Evolutionary conservation across 176 grass and related monocot species (phyloP).

Genomic region (Chloris gayana): DNA sequence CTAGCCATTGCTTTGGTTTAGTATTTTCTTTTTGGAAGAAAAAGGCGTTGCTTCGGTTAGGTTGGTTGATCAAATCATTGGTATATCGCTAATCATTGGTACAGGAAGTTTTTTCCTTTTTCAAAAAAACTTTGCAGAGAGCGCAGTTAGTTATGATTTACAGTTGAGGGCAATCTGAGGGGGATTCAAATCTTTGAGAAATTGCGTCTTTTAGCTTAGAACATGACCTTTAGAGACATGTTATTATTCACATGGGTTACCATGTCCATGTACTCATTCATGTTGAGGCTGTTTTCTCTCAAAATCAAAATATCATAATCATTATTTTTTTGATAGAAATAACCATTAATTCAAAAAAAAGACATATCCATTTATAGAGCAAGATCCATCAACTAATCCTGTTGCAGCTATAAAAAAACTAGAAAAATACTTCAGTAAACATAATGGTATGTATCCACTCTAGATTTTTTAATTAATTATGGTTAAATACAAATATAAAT

Average conservation of each 20-base stretch:
- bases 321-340: neutral
- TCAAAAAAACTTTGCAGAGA: neutral
- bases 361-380: neutral
- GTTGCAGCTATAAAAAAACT: no score
- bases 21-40: neutral
- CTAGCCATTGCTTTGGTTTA: neutral
- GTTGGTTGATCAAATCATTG: constrained; percentile 9
- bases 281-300: neutral
- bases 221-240: neutral
- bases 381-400: no score
- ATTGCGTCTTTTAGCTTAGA: neutral
- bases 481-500: neutral
- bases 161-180: neutral
- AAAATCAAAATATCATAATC: neutral
- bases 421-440: no score
- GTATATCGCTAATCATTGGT: neutral
- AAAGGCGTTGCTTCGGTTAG: neutral
- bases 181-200: neutral
- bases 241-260: neutral
- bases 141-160: neutral
- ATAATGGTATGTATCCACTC: no score
- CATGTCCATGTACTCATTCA: neutral
- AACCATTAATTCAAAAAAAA: neutral
- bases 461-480: no score
- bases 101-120: neutral